These are phyloP conservation scores for Salix viminalis DNA, from an alignment of 345 rosid genomes.

Conservation along the genomic window DNA sequence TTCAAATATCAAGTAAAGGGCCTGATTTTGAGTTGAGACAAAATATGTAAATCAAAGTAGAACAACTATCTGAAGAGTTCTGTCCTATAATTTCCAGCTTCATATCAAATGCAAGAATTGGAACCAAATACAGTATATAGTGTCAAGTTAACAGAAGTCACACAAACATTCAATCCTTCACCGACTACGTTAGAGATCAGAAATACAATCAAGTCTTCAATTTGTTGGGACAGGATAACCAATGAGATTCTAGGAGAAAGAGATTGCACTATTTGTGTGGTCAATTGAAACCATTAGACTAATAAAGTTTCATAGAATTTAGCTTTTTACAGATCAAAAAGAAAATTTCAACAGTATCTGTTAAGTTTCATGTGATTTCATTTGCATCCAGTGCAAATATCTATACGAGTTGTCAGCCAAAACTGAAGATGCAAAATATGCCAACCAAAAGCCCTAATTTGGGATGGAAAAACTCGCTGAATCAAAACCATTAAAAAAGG, in stretches of 20 bases:
- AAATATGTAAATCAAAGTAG: neutral
- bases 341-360: no score
- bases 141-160: neutral
- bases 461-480: no score
- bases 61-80: neutral
- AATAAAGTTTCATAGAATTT: neutral
- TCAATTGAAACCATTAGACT: no score
- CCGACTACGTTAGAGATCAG: neutral
- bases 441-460: no score
- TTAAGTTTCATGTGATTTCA: neutral
- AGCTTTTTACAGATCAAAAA: neutral
- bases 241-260: neutral
- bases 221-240: neutral
- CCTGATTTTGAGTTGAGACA: neutral
- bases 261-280: neutral
- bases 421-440: no score
- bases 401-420: no score
- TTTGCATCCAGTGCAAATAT: no score
- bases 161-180: neutral
- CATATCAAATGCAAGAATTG: neutral
- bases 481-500: no score
- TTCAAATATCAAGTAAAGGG: neutral
- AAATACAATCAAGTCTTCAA: neutral
- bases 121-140: neutral
- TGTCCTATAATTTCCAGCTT: neutral